Conservation (phyloP, 306 rosid genomes). For the Begonia loranthoides region DNA sequence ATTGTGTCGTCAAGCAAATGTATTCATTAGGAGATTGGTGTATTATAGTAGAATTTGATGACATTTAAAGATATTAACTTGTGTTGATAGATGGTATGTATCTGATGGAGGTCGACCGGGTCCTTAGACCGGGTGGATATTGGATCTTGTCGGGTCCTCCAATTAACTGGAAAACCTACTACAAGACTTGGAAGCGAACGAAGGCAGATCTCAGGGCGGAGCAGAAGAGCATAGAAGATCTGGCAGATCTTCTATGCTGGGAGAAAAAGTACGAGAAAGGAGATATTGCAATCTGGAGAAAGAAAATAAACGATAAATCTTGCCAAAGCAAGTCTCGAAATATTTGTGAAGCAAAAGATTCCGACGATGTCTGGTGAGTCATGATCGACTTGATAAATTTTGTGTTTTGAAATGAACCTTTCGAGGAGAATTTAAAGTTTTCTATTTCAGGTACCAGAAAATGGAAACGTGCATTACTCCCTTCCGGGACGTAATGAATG, state of each 20-base stretch:
- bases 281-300: constrained; percentile 85
- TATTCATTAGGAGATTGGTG: too few species aligned
- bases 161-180: constrained; percentile 92
- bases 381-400: not conserved
- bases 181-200: constrained; percentile 70
- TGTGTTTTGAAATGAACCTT: too few species aligned
- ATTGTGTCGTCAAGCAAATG: too few species aligned
- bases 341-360: constrained; percentile 35
- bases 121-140: constrained; percentile 94
- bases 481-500: constrained; percentile 41
- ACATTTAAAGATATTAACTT: constrained; percentile 5
- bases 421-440: too few species aligned
- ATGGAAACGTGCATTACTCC: constrained; percentile 76
- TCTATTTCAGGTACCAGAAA: constrained; percentile 53
- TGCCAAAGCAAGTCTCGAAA: constrained; percentile 41
- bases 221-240: constrained; percentile 65
- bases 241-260: constrained; percentile 90
- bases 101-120: constrained; percentile 94
- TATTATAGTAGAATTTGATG: too few species aligned
- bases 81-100: constrained; percentile 58
- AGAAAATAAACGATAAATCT: constrained; percentile 48
- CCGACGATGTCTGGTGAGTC: constrained; percentile 84
- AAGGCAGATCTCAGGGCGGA: constrained; percentile 78
- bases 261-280: constrained; percentile 95
- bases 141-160: constrained; percentile 99